Evolutionary conservation across 2,329 filamentous ascomycete genomes (phyloP).

Genomic region (Anisogramma anomala): DNA sequence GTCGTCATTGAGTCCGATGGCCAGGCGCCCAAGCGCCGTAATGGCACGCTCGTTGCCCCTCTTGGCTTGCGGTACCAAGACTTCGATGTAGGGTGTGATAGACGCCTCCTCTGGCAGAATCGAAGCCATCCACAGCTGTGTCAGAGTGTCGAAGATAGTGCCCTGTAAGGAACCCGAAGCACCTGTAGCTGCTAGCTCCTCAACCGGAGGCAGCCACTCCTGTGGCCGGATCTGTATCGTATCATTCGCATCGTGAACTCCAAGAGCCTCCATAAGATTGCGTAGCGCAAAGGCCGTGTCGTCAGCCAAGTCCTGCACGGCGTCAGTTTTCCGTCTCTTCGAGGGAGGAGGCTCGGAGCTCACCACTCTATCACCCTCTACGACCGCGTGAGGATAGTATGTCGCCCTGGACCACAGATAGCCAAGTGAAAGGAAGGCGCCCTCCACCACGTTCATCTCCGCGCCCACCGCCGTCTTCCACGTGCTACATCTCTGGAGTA

Average conservation of each 20-base stretch:
- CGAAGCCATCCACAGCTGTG: slow-evolving; percentile 36
- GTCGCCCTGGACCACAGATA: slow-evolving; percentile 33
- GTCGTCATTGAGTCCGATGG: slow-evolving; percentile 42
- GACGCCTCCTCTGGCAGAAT: slow-evolving; percentile 21
- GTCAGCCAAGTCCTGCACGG: background rate
- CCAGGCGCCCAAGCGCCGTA: slow-evolving; percentile 64
- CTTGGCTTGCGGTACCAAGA: slow-evolving; percentile 58
- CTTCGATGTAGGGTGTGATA: slow-evolving; percentile 41
- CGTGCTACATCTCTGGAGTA: slow-evolving; percentile 39
- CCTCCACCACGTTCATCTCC: slow-evolving; percentile 35
- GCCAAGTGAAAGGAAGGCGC: slow-evolving; percentile 33
- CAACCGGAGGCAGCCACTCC: slow-evolving; percentile 9
- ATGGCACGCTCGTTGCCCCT: slow-evolving; percentile 76
- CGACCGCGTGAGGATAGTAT: slow-evolving; percentile 26
- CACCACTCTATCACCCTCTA: background rate
- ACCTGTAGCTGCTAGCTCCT: background rate
- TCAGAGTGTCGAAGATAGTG: slow-evolving; percentile 32
- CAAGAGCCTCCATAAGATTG: slow-evolving; percentile 2
- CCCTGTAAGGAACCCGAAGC: slow-evolving; percentile 22
- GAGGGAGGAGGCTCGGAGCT: background rate
- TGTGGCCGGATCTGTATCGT: background rate
- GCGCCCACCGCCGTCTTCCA: slow-evolving; percentile 41
- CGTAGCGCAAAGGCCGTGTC: background rate
- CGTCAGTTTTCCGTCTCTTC: slow-evolving; percentile 7
- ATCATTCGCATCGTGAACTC: background rate